Evolutionary conservation across 108 stramenopile species (phyloP).

Genomic region (Skeletonema potamos): DNA sequence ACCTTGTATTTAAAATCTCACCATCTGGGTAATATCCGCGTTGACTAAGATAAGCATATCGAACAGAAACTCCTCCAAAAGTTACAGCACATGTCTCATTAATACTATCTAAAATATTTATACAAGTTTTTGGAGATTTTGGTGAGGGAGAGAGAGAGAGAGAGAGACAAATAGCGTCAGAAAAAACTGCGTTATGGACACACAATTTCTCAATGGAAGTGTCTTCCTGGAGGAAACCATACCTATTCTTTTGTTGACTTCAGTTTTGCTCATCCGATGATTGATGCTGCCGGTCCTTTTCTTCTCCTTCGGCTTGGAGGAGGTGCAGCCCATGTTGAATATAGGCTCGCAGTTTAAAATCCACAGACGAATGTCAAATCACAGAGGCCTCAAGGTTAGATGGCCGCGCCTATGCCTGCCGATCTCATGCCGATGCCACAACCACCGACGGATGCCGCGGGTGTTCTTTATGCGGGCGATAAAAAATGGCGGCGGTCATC

Average conservation of each 20-base stretch:
- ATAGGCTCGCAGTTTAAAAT: not conserved
- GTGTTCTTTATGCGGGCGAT: too few species aligned
- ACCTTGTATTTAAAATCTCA: conserved; percentile 5
- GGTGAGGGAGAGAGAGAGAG: not conserved
- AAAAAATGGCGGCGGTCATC: too few species aligned
- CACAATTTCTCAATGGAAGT: too few species aligned
- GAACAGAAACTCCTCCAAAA: conserved; percentile 62
- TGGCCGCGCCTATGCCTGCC: too few species aligned
- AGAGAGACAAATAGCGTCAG: not conserved
- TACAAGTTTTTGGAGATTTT: conserved; percentile 2
- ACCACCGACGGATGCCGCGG: too few species aligned
- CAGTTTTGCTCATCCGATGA: not conserved
- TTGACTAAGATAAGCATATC: conserved; percentile 83
- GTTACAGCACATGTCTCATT: conserved; percentile 21
- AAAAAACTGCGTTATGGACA: not conserved
- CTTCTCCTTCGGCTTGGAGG: conserved; percentile 6
- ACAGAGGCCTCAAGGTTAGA: too few species aligned
- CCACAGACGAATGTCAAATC: too few species aligned
- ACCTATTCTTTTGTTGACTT: conserved; percentile 7
- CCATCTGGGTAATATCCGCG: conserved; percentile 90
- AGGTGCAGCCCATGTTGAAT: conserved; percentile 21
- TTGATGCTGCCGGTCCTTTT: not conserved
- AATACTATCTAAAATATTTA: conserved; percentile 19
- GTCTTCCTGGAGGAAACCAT: too few species aligned
- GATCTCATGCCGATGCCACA: too few species aligned